A percentile compares a stretch with the other conserved stretches of the same genome.
phyloP scores from a whole-genome alignment of 108 stramenopile genomes.

The Nitzschia palea region DNA sequence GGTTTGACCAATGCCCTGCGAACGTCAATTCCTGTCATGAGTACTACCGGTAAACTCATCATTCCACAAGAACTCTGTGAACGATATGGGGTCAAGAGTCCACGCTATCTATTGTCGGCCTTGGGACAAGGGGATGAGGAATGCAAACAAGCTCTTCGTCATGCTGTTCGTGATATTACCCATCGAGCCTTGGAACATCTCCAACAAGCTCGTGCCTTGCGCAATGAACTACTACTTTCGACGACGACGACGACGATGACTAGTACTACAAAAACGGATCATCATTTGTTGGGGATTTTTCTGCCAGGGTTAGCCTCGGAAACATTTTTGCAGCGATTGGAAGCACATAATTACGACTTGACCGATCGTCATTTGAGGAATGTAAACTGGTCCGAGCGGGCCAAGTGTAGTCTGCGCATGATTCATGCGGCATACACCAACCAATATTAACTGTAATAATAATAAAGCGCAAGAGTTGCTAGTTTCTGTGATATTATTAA shows the following conservation, averaged over 20 bases:
- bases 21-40: constrained; percentile 21
- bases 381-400: constrained; percentile 27
- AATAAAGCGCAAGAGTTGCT: not conserved
- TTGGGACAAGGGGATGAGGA: constrained; percentile 32
- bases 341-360: constrained; percentile 20
- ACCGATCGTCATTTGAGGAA: constrained; percentile 36
- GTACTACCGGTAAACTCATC: constrained; percentile 31
- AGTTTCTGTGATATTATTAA: too few relatives aligned
- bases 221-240: not conserved
- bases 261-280: too few relatives aligned
- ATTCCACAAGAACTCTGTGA: constrained; percentile 32
- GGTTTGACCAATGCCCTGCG: constrained; percentile 36
- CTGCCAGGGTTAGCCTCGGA: constrained; percentile 29
- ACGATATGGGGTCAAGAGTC: constrained; percentile 31
- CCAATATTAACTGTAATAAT: not conserved
- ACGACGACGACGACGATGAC: not conserved
- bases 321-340: constrained; percentile 32
- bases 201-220: constrained; percentile 13
- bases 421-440: not conserved
- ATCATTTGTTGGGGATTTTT: constrained; percentile 5
- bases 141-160: constrained; percentile 10
- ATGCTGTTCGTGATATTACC: constrained; percentile 25
- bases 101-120: constrained; percentile 35
- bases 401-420: constrained; percentile 2
- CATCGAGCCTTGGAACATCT: constrained; percentile 12